Base-by-base conservation (phyloP, 139 green algal species). In the Micractinium sp. region DNA sequence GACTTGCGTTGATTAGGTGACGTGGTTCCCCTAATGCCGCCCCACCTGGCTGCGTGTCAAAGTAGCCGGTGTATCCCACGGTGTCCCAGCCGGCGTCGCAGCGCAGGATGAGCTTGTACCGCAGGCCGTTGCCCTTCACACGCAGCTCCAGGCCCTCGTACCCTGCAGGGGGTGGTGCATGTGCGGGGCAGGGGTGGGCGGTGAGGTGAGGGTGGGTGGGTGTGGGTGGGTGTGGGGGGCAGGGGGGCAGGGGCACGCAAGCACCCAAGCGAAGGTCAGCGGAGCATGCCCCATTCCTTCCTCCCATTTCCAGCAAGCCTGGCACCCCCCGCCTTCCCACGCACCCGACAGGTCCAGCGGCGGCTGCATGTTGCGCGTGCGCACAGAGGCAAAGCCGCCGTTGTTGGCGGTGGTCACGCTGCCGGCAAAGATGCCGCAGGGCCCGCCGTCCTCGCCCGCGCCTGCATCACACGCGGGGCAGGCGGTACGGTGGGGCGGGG, bases 61-160 rank as follows among this genome's bases (percentile, higher is more conserved):
- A 98, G 76, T 23, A 90, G 23, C 60, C 33, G 90, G 93, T 96
- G 93, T 98, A 99, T 13, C 92, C 93, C 22, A 99, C 92, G 77
- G 93, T 90, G 91, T 99, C 98, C 95, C 96, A 99, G 78, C 93
- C 93, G 35, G 92, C 61, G 41, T 96, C 93, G 91, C 20, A 93
- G 20, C 97, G 90, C 36, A 99, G 67, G 87, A 98, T 97, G 80
- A 97, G 87, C 94, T 99, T 99, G 94, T 97, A 99, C 1, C 97
- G 93, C 89, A 95, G 91, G 2, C 95, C 95, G 76, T 97, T 92
- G 29, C 95, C 95, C 27, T 88, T 93, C 31, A 98, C 66, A 9
- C 93, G 89, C 73, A 99, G 85, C 80, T 90, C 81, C 27, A 99
- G 33, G n/a, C 97, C 97, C 5, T 95, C 93, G 81, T 96, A 96